Evolutionary conservation across 192 early-diverging fungal species (phyloP), one percentile per base, ranked within the genome.

Genomic region (Chytriomyces sp.): DNA sequence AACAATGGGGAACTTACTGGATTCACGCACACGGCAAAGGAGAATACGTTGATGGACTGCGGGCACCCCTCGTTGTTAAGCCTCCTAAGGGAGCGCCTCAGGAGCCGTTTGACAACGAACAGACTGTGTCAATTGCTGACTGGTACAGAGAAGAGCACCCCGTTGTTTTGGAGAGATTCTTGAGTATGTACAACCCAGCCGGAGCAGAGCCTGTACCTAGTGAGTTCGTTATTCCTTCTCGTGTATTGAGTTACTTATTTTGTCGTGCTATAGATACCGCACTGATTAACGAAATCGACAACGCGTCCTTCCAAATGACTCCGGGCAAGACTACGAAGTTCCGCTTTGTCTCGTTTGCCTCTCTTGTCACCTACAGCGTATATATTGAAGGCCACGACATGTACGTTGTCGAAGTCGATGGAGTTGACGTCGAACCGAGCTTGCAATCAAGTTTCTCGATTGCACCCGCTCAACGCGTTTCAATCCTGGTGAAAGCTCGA

Each of bases 1-100:
- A 73, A 56, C 92, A 95, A 65, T 83, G 84, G 22, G 94, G 94
- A 41, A 93, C 92, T 12, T 94, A 89, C 80, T 96, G 94, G 94
- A 86, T 90, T 61, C 74, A 75, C 38, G 74, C 91, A 5, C 92
- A 89, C 76, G 92, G 91, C 91, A 86, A 52, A 10, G 77, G 77
- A 8, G 91, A 93, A 77, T 95, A 95, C 77, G 88, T 92, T 40
- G 92, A 95, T 63, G 93, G 92, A 39, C 79, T 93, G 55, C 84
- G 90, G 36, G 82, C 85, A 3, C 86, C 93, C 5, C 59, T 95
- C 12, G 87, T 93, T 40, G 76, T 95, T 32, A 80, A 92, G 60
- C 83, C 89, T 65, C 84, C 82, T 30, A 64, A 75, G 8, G 78
- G 79, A 58, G 74, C 6, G 74, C 36, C 60, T 37, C 33, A 31